phyloP scores from a whole-genome alignment of 371 early-diverging fungal species.

The Rhizomucor pusillus region DNA sequence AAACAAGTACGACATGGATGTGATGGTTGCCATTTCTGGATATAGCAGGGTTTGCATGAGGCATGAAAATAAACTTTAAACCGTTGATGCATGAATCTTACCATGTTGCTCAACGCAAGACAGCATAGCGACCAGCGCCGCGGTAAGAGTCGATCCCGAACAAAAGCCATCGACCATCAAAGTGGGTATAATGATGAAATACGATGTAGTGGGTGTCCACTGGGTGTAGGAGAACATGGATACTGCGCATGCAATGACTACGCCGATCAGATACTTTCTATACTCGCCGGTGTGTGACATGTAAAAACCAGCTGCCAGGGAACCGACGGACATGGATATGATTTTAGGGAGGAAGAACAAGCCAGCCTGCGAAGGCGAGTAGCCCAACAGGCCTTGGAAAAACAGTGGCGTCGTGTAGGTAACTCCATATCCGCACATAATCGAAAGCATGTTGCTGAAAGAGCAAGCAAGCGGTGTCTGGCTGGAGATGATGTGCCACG shows the following conservation, averaged over 20 bases:
- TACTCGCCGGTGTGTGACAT: conserved; percentile 49
- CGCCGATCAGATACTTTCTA: conserved; percentile 18
- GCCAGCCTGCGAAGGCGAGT: conserved; percentile 36
- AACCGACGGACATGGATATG: conserved; percentile 30
- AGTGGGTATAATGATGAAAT: too few relatives aligned
- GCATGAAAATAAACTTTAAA: too few relatives aligned
- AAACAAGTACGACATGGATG: conserved; percentile 46
- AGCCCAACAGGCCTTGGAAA: conserved; percentile 37
- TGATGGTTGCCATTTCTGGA: conserved; percentile 52
- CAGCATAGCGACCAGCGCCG: conserved; percentile 48
- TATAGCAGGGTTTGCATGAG: too few relatives aligned
- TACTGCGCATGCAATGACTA: conserved; percentile 6
- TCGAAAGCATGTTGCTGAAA: conserved; percentile 26
- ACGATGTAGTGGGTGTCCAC: too few relatives aligned
- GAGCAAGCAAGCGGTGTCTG: conserved; percentile 42
- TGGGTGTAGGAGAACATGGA: conserved; percentile 27
- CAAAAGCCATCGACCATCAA: conserved; percentile 40
- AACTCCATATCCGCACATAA: conserved; percentile 33
- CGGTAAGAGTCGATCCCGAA: conserved; percentile 40
- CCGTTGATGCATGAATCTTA: too few relatives aligned
- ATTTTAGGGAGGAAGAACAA: conserved; percentile 40
- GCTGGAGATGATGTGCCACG: conserved; percentile 40
- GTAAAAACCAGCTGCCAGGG: conserved; percentile 34
- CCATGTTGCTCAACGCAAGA: conserved; percentile 40
- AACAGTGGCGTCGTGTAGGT: conserved; percentile 36